These are phyloP conservation scores for Candida tallmaniae DNA, from an alignment of 805 yeast genomes.

Conservation along the genomic window DNA sequence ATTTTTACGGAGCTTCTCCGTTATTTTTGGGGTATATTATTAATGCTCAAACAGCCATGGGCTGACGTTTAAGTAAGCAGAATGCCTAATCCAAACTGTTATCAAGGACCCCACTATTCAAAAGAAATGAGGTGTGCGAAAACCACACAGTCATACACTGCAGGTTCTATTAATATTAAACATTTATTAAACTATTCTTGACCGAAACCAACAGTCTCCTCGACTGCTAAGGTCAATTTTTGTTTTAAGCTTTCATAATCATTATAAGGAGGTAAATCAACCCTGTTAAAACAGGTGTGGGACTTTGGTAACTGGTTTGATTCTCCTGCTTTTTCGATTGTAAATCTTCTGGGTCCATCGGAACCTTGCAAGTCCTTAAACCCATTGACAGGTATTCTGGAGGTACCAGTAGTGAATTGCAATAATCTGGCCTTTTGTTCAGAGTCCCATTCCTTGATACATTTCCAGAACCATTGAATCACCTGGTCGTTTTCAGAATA, in stretches of 20 bases:
- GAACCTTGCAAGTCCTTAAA: conserved; percentile 98
- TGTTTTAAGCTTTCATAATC: conserved; percentile 81
- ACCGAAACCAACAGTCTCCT: conserved; percentile 98
- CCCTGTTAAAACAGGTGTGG: conserved; percentile 98
- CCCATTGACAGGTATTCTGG: conserved; percentile 98
- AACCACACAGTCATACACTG: too few relatives aligned
- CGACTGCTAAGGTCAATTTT: conserved; percentile 93
- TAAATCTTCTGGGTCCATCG: conserved; percentile 98
- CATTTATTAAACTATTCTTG: conserved; percentile 71
- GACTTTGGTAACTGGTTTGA: conserved; percentile 90
- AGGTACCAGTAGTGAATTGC: conserved; percentile 98
- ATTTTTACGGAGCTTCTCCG: too few relatives aligned
- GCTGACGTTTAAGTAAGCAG: too few relatives aligned
- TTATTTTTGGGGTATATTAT: too few relatives aligned
- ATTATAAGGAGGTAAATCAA: conserved; percentile 91
- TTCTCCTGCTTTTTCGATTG: conserved; percentile 98
- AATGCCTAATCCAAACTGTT: too few relatives aligned
- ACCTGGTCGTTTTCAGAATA: conserved; percentile 95
- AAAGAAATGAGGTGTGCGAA: too few relatives aligned
- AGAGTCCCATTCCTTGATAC: conserved; percentile 89
- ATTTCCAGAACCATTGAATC: conserved; percentile 98
- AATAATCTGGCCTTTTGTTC: conserved; percentile 94
- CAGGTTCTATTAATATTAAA: too few relatives aligned
- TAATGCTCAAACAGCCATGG: too few relatives aligned
- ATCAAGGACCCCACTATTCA: too few relatives aligned